These are phyloP conservation scores for Davidsoniella neocaledoniae DNA, from an alignment of 2,329 filamentous ascomycete species.

Conservation along the genomic window DNA sequence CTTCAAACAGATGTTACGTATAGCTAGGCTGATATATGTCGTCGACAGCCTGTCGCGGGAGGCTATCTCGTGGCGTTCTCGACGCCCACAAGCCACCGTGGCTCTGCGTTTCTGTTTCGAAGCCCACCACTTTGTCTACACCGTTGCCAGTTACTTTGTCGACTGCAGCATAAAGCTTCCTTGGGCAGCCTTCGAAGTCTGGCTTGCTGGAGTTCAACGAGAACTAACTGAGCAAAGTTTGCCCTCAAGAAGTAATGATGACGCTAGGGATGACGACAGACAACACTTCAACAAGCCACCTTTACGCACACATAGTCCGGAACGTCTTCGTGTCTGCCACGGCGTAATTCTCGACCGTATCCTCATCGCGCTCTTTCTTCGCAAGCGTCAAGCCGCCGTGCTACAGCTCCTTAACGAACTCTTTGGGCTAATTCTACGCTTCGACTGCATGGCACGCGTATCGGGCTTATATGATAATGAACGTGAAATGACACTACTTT, in stretches of 20 bases:
- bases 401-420: conserved; percentile 60
- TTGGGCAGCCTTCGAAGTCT: conserved; percentile 55
- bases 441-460: conserved; percentile 38
- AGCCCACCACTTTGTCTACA: conserved; percentile 62
- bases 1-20: conserved; percentile 62
- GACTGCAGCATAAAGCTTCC: conserved; percentile 57
- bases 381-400: conserved; percentile 58
- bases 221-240: conserved; percentile 29
- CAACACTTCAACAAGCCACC: conserved; percentile 16
- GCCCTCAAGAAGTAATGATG: too few relatives aligned
- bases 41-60: conserved; percentile 48
- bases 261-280: too few relatives aligned
- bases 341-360: conserved; percentile 60
- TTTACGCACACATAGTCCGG: conserved; percentile 37
- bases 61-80: conserved; percentile 23
- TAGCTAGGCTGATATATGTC: conserved; percentile 65
- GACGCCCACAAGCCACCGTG: conserved; percentile 16
- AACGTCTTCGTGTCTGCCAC: conserved; percentile 51
- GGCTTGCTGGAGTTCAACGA: conserved; percentile 45
- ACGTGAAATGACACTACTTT: conserved; percentile 29
- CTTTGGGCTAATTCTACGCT: conserved; percentile 54
- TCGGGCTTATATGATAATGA: conserved; percentile 20
- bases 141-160: conserved; percentile 61
- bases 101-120: conserved; percentile 49
- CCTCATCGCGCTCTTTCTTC: conserved; percentile 53